Percentiles rank a stretch among this genome's conserved stretches.
phyloP scores from a whole-genome alignment of 2,329 filamentous ascomycete genomes.

The Colletotrichum graminicola region DNA sequence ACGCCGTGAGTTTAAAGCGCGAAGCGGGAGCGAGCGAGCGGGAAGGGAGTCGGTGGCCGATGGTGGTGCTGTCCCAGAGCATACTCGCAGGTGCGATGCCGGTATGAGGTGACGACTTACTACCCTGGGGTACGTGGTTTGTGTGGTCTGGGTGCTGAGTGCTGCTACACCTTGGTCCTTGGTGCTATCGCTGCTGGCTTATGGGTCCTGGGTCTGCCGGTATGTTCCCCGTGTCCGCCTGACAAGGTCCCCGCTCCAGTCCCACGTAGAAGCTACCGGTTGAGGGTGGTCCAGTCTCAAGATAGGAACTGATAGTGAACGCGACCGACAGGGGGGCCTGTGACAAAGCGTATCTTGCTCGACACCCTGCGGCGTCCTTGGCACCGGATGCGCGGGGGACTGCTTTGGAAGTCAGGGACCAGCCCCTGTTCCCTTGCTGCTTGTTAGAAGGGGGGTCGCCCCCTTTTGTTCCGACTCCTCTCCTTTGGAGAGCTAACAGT shows the following conservation, averaged over 20 bases:
- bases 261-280: slow-evolving; percentile 11
- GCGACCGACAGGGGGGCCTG: slow-evolving; percentile 30
- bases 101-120: slow-evolving; percentile 37
- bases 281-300: slow-evolving; percentile 23
- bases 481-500: not conserved
- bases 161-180: slow-evolving; percentile 5
- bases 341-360: slow-evolving; percentile 39
- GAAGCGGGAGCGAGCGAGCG: slow-evolving; percentile 19
- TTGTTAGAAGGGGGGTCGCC: slow-evolving; percentile 15
- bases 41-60: slow-evolving; percentile 16
- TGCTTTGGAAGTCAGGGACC: slow-evolving; percentile 32
- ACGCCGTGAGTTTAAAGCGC: slow-evolving; percentile 36
- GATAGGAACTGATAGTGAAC: slow-evolving; percentile 29
- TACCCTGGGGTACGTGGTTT: slow-evolving; percentile 20
- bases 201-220: slow-evolving; percentile 18
- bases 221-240: slow-evolving; percentile 22
- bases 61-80: slow-evolving; percentile 22
- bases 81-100: slow-evolving; percentile 28
- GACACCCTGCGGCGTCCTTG: slow-evolving; percentile 34
- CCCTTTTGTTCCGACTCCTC: slow-evolving; percentile 4
- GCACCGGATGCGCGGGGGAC: slow-evolving; percentile 40
- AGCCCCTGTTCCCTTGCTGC: slow-evolving; percentile 40
- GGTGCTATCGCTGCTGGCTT: slow-evolving; percentile 1
- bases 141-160: slow-evolving; percentile 15
- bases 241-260: slow-evolving; percentile 28